phyloP scores from a whole-genome alignment of 2,329 filamentous ascomycete species.

The Pseudopithomyces chartarum region DNA sequence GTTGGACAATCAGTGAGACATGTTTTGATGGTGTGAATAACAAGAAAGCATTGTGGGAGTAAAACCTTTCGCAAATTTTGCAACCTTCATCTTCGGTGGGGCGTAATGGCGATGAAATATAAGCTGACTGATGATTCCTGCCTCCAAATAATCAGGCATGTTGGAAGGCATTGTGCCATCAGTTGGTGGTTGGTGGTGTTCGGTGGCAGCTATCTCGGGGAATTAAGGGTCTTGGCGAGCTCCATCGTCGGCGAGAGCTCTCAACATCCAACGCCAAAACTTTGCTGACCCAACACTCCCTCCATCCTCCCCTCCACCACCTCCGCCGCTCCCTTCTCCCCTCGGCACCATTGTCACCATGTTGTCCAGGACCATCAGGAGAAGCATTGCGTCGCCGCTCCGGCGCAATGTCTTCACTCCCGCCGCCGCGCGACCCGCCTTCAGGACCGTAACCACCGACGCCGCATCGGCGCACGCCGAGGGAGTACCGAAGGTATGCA shows the following conservation, averaged over 20 bases:
- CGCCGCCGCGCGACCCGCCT: slow-evolving; percentile 39
- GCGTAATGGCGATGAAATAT: not conserved
- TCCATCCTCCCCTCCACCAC: slow-evolving; percentile 24
- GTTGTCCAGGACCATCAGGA: slow-evolving; percentile 48
- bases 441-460: slow-evolving; percentile 87
- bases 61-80: not conserved
- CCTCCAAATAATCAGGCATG: too few relatives aligned
- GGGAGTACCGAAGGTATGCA: slow-evolving; percentile 68
- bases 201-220: not conserved
- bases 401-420: slow-evolving; percentile 45
- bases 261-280: slow-evolving; percentile 21
- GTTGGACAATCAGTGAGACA: not conserved
- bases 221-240: not conserved
- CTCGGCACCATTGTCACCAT: slow-evolving; percentile 35
- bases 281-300: slow-evolving; percentile 24
- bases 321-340: slow-evolving; percentile 18
- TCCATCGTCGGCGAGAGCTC: slow-evolving; percentile 4
- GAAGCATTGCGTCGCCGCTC: slow-evolving; percentile 46
- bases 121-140: not conserved
- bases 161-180: not conserved
- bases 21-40: not conserved
- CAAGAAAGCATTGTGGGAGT: not conserved
- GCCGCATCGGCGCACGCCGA: slow-evolving; percentile 88
- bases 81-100: too few relatives aligned
- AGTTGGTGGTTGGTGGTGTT: not conserved